Conservation (phyloP, 208 protist genomes). For the Leishmania tarentolae region DNA sequence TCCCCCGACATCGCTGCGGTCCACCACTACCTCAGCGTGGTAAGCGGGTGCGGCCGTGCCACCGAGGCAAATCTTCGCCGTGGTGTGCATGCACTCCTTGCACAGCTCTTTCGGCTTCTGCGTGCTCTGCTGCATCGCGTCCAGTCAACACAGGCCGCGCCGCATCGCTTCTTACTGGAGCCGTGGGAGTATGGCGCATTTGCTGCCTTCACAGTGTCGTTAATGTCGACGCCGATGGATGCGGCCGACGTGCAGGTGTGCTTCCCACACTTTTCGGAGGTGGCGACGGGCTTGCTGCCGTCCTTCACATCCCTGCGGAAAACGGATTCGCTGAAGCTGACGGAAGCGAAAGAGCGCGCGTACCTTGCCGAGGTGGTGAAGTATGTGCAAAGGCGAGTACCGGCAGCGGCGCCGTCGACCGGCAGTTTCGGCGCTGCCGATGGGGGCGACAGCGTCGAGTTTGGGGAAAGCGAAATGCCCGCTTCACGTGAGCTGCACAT, state of each 20-base stretch:
- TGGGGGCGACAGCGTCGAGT: not conserved
- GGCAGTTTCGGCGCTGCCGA: not conserved
- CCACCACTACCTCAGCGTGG: constrained; percentile 49
- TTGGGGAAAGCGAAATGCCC: constrained; percentile 21
- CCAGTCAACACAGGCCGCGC: constrained; percentile 29
- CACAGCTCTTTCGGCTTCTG: constrained; percentile 46
- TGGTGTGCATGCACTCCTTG: constrained; percentile 47
- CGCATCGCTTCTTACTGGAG: constrained; percentile 64
- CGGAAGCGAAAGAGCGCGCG: constrained; percentile 26
- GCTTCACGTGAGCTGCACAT: constrained; percentile 30
- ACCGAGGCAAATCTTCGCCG: constrained; percentile 51
- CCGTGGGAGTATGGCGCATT: constrained; percentile 63
- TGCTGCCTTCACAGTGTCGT: constrained; percentile 54
- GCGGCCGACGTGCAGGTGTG: constrained; percentile 41
- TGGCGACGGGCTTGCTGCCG: constrained; percentile 52
- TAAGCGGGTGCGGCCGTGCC: constrained; percentile 53
- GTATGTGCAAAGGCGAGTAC: constrained; percentile 21
- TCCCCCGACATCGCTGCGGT: not conserved
- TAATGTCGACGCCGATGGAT: constrained; percentile 64
- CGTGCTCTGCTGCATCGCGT: constrained; percentile 37
- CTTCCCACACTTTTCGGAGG: constrained; percentile 39
- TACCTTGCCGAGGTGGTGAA: constrained; percentile 30
- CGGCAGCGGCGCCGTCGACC: not conserved
- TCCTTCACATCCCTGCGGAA: constrained; percentile 54
- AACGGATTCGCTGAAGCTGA: constrained; percentile 50